These are phyloP conservation scores for Nitzschia sp. DNA, from an alignment of 108 stramenopile species.

Conservation along the genomic window DNA sequence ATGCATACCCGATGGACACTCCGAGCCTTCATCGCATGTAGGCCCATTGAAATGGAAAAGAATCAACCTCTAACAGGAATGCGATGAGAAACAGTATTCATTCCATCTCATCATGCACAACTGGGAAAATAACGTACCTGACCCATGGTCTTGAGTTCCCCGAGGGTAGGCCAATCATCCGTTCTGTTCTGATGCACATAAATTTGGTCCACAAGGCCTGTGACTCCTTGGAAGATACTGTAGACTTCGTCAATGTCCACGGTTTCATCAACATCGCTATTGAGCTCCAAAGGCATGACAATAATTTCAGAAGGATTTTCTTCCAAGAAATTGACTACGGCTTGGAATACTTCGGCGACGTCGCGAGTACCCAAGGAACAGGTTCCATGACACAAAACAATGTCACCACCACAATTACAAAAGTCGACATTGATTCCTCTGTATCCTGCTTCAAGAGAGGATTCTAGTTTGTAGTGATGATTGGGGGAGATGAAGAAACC, in stretches of 20 bases:
- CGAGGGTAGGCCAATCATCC: slow-evolving; percentile 58
- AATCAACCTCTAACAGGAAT: slow-evolving; percentile 44
- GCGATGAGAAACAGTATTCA: slow-evolving; percentile 1
- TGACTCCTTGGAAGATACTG: slow-evolving; percentile 17
- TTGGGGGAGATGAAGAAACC: slow-evolving; percentile 54
- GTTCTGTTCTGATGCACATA: slow-evolving; percentile 19
- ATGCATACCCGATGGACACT: slow-evolving; percentile 59
- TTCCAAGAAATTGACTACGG: slow-evolving; percentile 51
- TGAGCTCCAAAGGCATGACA: slow-evolving; percentile 59
- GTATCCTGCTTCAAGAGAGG: slow-evolving; percentile 65
- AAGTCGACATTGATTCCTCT: slow-evolving; percentile 65
- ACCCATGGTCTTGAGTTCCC: slow-evolving; percentile 42
- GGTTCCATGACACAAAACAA: slow-evolving; percentile 54
- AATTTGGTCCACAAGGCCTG: slow-evolving; percentile 35
- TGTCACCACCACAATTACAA: slow-evolving; percentile 58
- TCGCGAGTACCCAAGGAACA: slow-evolving; percentile 59
- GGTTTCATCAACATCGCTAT: slow-evolving; percentile 35
- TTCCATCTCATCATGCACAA: background rate
- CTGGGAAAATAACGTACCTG: slow-evolving; percentile 16
- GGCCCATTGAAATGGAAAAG: slow-evolving; percentile 65
- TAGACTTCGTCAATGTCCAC: slow-evolving; percentile 39
- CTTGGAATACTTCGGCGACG: slow-evolving; percentile 43
- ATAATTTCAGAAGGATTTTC: slow-evolving; percentile 59
- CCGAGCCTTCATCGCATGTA: slow-evolving; percentile 35
- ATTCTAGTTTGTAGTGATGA: slow-evolving; percentile 54